Percentiles rank a stretch among this genome's conserved stretches.
These are phyloP conservation scores for Penicillium sp. DNA, from an alignment of 2,329 filamentous ascomycete species.

Conservation along the genomic window DNA sequence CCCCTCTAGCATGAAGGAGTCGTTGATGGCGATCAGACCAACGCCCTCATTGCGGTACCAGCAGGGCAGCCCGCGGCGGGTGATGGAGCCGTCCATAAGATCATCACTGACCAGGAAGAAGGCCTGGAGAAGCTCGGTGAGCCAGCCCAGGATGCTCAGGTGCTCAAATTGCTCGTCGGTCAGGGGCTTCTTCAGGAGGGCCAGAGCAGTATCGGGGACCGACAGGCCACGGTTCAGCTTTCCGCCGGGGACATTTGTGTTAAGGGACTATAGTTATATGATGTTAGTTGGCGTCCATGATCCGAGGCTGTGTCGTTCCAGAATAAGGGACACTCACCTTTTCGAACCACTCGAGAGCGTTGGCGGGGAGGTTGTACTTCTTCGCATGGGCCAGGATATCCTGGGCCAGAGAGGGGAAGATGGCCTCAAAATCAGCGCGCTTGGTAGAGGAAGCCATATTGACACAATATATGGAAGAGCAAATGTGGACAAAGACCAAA, in stretches of 20 bases:
- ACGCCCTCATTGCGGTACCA: constrained; percentile 91
- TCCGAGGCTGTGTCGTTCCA: neutral
- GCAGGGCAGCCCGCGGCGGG: constrained; percentile 87
- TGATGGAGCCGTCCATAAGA: constrained; percentile 96
- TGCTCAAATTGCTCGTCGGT: constrained; percentile 80
- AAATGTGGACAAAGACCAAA: neutral
- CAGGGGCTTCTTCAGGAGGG: constrained; percentile 68
- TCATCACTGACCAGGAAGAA: constrained; percentile 99
- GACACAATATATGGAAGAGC: constrained; percentile 12
- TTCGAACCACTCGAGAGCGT: constrained; percentile 81
- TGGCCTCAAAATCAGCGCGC: constrained; percentile 70
- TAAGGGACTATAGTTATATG: constrained; percentile 57
- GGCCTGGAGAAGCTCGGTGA: constrained; percentile 95
- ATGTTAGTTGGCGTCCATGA: constrained; percentile 6
- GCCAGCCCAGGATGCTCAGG: constrained; percentile 84
- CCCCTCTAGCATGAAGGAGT: constrained; percentile 90
- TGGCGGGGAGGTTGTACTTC: constrained; percentile 74
- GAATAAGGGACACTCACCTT: constrained; percentile 50
- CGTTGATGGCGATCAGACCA: constrained; percentile 96
- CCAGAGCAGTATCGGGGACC: constrained; percentile 81
- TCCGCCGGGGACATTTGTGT: constrained; percentile 82
- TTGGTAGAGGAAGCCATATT: constrained; percentile 68
- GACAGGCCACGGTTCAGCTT: constrained; percentile 99
- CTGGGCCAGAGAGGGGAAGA: constrained; percentile 81
- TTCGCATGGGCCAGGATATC: constrained; percentile 74